Conservation (phyloP, 2,329 filamentous ascomycete species). For the Beauveria varroae region DNA sequence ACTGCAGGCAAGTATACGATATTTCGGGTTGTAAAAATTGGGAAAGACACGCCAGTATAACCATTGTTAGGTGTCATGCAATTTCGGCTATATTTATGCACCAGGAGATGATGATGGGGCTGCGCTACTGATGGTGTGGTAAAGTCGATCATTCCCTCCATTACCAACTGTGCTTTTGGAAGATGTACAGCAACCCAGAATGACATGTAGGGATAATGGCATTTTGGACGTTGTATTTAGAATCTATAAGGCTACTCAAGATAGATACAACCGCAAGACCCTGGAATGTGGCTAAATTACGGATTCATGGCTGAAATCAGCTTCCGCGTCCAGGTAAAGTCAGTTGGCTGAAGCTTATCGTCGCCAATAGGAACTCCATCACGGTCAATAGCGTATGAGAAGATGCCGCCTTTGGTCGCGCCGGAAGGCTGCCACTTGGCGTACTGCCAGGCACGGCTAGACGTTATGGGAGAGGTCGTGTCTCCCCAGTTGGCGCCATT, state of each 20-base stretch:
- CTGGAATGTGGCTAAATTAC: not conserved
- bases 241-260: not conserved
- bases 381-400: slow-evolving; percentile 10
- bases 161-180: too few species aligned
- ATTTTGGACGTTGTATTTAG: too few species aligned
- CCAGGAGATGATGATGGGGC: too few species aligned
- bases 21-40: too few species aligned
- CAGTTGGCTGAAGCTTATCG: not conserved
- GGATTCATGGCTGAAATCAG: slow-evolving; percentile 10
- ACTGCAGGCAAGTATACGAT: too few species aligned
- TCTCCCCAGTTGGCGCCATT: slow-evolving; percentile 4
- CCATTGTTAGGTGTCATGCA: too few species aligned
- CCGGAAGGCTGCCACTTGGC: slow-evolving; percentile 10
- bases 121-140: too few species aligned
- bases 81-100: too few species aligned
- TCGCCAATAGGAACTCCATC: slow-evolving; percentile 6
- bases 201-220: too few species aligned
- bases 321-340: slow-evolving; percentile 3
- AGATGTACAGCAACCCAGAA: too few species aligned
- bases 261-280: not conserved
- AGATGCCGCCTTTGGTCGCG: slow-evolving; percentile 9
- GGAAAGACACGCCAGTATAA: too few species aligned
- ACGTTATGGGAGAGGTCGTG: slow-evolving; percentile 1
- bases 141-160: too few species aligned
- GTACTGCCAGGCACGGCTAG: slow-evolving; percentile 7